Percentiles rank a stretch among this genome's conserved stretches.
Evolutionary conservation across 805 yeast species (phyloP).

Genomic region (Myxozyma nipponensis): DNA sequence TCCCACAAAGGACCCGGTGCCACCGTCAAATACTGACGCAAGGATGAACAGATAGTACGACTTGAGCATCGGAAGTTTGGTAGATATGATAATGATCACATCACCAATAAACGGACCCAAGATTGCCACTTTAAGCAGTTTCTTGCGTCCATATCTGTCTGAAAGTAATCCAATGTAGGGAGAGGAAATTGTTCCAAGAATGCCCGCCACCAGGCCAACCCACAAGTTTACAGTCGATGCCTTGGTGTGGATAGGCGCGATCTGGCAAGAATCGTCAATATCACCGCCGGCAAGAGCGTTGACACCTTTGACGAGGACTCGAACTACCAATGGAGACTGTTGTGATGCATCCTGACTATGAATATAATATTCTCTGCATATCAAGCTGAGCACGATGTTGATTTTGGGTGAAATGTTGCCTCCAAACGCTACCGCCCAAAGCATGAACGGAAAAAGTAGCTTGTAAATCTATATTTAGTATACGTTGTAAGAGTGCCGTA

Average conservation of each 20-base stretch:
- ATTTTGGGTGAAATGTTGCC: slow-evolving; percentile 24
- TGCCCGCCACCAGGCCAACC: slow-evolving; percentile 20
- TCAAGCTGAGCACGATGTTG: slow-evolving; percentile 16
- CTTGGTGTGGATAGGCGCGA: slow-evolving; percentile 13
- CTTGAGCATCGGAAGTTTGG: slow-evolving; percentile 10
- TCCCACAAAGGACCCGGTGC: slow-evolving; percentile 16
- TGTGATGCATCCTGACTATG: slow-evolving; percentile 2
- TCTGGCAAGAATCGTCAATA: slow-evolving; percentile 17
- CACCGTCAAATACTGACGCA: slow-evolving; percentile 15
- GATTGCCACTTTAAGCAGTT: slow-evolving; percentile 5
- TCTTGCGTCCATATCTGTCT: slow-evolving; percentile 17
- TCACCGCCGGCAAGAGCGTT: slow-evolving; percentile 4
- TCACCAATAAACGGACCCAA: slow-evolving; percentile 23
- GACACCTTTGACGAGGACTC: neutral
- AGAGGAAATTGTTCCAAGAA: slow-evolving; percentile 14
- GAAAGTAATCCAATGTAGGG: slow-evolving; percentile 14
- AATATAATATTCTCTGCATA: slow-evolving; percentile 19
- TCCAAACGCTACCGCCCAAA: slow-evolving; percentile 18
- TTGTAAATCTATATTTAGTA: slow-evolving; percentile 1
- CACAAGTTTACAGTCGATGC: slow-evolving; percentile 16
- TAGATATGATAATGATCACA: slow-evolving; percentile 10
- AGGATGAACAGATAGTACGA: slow-evolving; percentile 16
- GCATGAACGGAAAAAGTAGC: slow-evolving; percentile 10
- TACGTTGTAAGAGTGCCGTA: neutral
- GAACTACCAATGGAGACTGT: neutral